Base-by-base conservation (phyloP, 2,329 filamentous ascomycete genomes). In the Xylariales sp. region DNA sequence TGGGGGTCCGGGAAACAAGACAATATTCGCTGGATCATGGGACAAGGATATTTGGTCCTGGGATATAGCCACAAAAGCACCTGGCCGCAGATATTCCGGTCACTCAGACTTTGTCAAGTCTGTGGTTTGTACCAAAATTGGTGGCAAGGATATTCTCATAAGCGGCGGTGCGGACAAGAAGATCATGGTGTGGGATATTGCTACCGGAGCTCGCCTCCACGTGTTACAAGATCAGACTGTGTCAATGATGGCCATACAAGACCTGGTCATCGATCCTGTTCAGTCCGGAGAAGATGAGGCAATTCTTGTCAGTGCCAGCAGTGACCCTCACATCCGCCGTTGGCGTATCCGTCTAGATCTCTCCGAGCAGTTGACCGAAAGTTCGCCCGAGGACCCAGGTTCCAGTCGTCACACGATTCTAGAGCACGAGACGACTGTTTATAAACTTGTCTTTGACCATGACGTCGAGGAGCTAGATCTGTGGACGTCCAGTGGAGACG, bases 401-500 rank as follows among this genome's bases (percentile, higher is more conserved):
- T 59, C 60, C 14, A 57, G 42, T 41, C 70, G 62, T 42, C 71
- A 64, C 48, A 72, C 61, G 54, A 81, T 96, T 35, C 63, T 84
- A 32, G 83, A 83, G 45, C 93, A 98, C 60, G 88, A 96, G 49
- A 98, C 93, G 1, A 93, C 85, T 48, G 81, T 98, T 8, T 94
- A 95, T 62, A 81, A 77, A 47, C 65, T 97, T 12, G 67, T 76
- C 15, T 95, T 95, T 51, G 84, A 89, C 46, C 55, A 60, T 13
- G 65, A 69, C 5, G 66, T 64, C 23, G 78, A 80, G 6, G 74
- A 77, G 11, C 80, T 76, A 21, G 87, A 96, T 51, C 65, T 96
- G 12, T 97, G 89, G 89, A 96, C 91, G 6, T 85, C 90, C 5
- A 95, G 88, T 43, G 89, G 88, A 5, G 93, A 98, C 59, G 93